These are phyloP conservation scores for Arabidopsis thaliana DNA, from an alignment of 345 rosid genomes.

Conservation along the genomic window TAIR10.1 NC_003074.8:4068001-4068500, in stretches of 20 bases:
- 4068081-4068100: slow-evolving; percentile 7
- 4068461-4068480: slow-evolving; percentile 28
- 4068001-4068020: slow-evolving; percentile 55
- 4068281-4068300: slow-evolving; percentile 30
- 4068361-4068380: slow-evolving; percentile 85
- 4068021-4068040: slow-evolving; percentile 90
- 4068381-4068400: slow-evolving; percentile 91
- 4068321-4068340: slow-evolving; percentile 35
- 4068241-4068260: slow-evolving; percentile 68
- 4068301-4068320: slow-evolving; percentile 20
- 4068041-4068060: slow-evolving; percentile 81
- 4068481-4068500: slow-evolving; percentile 39
- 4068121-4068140: slow-evolving; percentile 26
- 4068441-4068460: slow-evolving; percentile 39
- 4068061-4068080: slow-evolving; percentile 47
- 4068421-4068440: slow-evolving; percentile 73
- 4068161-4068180: slow-evolving; percentile 24
- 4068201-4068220: slow-evolving; percentile 96
- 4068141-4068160: not conserved
- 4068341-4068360: slow-evolving; percentile 39
- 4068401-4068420: slow-evolving; percentile 92
- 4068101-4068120: slow-evolving; percentile 16
- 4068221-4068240: slow-evolving; percentile 87
- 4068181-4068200: slow-evolving; percentile 42
- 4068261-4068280: slow-evolving; percentile 69